These are phyloP conservation scores for Daedaleopsis nitida DNA, from an alignment of 768 basidiomycete genomes.

Conservation along the genomic window DNA sequence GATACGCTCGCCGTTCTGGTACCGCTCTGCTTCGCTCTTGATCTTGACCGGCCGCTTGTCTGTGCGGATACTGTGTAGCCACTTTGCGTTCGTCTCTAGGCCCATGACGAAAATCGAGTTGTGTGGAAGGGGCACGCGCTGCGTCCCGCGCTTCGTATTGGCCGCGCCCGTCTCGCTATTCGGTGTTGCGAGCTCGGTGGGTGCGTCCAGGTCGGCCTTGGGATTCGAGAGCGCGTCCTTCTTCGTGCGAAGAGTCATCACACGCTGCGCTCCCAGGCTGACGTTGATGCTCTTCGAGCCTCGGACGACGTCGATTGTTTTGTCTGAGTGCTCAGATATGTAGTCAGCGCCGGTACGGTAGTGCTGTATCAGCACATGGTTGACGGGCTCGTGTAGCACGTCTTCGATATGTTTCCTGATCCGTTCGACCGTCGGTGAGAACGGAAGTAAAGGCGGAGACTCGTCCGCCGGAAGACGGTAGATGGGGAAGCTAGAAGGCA, in stretches of 20 bases:
- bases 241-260: constrained; percentile 75
- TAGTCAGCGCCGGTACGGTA: constrained; percentile 81
- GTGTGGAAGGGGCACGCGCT: constrained; percentile 74
- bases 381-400: constrained; percentile 64
- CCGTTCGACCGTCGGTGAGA: constrained; percentile 65
- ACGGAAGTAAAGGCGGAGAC: constrained; percentile 66
- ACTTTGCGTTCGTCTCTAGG: constrained; percentile 67
- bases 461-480: constrained; percentile 85
- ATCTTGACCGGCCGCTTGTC: constrained; percentile 63
- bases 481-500: constrained; percentile 59
- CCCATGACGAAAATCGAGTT: constrained; percentile 86
- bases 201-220: neutral
- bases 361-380: constrained; percentile 82
- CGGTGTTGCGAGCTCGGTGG: neutral
- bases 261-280: constrained; percentile 74
- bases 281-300: constrained; percentile 81
- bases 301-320: constrained; percentile 78
- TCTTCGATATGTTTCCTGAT: constrained; percentile 68
- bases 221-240: constrained; percentile 38
- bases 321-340: constrained; percentile 87
- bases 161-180: neutral
- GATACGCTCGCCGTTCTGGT: constrained; percentile 64
- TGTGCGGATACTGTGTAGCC: constrained; percentile 76
- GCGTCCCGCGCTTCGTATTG: constrained; percentile 30
- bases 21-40: constrained; percentile 59